A percentile compares a stretch with the other conserved stretches of the same genome.
Evolutionary conservation across 805 yeast genomes (phyloP).

Genomic region (Lachancea waltii): DNA sequence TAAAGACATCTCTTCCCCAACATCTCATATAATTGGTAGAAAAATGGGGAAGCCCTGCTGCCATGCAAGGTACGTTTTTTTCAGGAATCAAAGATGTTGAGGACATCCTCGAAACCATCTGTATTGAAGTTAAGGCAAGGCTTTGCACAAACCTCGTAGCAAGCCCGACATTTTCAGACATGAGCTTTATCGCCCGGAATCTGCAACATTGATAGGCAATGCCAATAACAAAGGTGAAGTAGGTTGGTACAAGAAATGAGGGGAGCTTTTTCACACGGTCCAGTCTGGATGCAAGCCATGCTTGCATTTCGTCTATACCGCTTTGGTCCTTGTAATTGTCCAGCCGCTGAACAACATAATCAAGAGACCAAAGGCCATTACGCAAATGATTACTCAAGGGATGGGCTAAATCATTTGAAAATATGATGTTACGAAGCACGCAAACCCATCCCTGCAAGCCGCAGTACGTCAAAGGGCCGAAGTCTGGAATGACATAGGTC

Average conservation of each 20-base stretch:
- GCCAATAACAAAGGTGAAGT: conserved; percentile 77
- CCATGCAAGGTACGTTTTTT: conserved; percentile 62
- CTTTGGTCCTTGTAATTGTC: conserved; percentile 43
- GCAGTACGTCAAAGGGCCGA: conserved; percentile 73
- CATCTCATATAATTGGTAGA: conserved; percentile 89
- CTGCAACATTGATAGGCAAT: conserved; percentile 79
- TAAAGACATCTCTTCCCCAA: conserved; percentile 97
- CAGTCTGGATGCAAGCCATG: conserved; percentile 65
- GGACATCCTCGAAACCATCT: conserved; percentile 71
- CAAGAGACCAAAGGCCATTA: conserved; percentile 85
- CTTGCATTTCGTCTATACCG: conserved; percentile 48
- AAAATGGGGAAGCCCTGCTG: conserved; percentile 96
- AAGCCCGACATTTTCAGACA: conserved; percentile 47
- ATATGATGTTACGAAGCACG: conserved; percentile 54
- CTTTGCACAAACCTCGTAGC: conserved; percentile 73
- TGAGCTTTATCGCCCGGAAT: conserved; percentile 51
- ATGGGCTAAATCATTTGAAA: conserved; percentile 71
- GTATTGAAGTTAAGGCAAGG: conserved; percentile 74
- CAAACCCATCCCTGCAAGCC: conserved; percentile 93
- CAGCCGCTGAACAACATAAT: conserved; percentile 59
- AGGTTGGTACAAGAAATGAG: conserved; percentile 75
- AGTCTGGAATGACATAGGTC: conserved; percentile 63
- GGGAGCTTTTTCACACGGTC: conserved; percentile 63
- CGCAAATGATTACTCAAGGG: conserved; percentile 78
- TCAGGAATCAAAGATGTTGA: conserved; percentile 71